phyloP scores from a whole-genome alignment of 2,329 filamentous ascomycete genomes.

The Lasiodiplodia hormozganensis region DNA sequence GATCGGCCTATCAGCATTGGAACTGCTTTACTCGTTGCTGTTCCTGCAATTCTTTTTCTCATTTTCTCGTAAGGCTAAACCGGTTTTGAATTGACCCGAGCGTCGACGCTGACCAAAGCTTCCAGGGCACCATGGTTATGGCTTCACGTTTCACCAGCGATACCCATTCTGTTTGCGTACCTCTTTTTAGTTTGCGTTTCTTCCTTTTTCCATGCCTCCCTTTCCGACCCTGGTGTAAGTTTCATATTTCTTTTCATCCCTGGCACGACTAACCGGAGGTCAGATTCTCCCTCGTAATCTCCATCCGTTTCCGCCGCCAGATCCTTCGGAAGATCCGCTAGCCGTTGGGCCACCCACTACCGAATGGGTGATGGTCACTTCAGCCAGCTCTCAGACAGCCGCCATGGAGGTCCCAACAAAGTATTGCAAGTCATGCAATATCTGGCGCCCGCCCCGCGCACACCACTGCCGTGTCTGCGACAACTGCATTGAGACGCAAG shows the following conservation, averaged over 20 bases:
- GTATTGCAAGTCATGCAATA: conserved; percentile 96
- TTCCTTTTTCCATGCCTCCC: conserved; percentile 91
- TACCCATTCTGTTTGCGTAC: conserved; percentile 90
- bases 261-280: conserved; percentile 16
- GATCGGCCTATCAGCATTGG: conserved; percentile 88
- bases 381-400: conserved; percentile 73
- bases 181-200: conserved; percentile 89
- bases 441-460: conserved; percentile 94
- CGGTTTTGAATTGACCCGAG: conserved; percentile 1
- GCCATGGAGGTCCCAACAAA: conserved; percentile 99
- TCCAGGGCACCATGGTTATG: conserved; percentile 78
- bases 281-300: conserved; percentile 94
- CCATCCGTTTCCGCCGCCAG: conserved; percentile 81
- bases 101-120: conserved; percentile 34
- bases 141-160: conserved; percentile 83
- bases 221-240: conserved; percentile 90
- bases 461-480: conserved; percentile 98
- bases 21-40: conserved; percentile 79
- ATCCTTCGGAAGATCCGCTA: conserved; percentile 80
- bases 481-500: conserved; percentile 95
- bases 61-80: conserved; percentile 68
- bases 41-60: conserved; percentile 85
- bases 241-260: conserved; percentile 7
- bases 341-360: conserved; percentile 83
- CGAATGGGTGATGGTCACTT: conserved; percentile 92